A percentile compares a stretch with the other conserved stretches of the same genome.
Conservation (phyloP, 1,284 basidiomycete species). For the Sporisorium iseilematis-ciliati region DNA sequence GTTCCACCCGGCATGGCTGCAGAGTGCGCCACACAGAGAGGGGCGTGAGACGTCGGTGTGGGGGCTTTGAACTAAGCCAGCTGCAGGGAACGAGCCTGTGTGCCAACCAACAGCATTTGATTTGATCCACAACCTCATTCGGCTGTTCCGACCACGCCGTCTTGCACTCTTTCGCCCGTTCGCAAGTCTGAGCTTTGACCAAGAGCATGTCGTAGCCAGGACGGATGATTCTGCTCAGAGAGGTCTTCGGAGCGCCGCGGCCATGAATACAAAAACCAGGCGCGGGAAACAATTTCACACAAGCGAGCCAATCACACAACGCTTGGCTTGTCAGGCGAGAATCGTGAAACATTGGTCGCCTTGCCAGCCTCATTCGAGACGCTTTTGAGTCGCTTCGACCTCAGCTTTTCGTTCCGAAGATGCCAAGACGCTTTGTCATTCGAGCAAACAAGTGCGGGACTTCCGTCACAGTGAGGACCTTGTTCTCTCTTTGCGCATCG, state of each 20-base stretch:
- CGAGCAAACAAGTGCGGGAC: neutral
- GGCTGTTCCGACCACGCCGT: neutral
- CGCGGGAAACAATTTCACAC: constrained; percentile 1
- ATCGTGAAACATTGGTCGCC: too few species aligned
- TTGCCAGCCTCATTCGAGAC: too few species aligned
- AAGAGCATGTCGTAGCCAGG: neutral
- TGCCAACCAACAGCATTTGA: neutral
- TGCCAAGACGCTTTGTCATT: neutral
- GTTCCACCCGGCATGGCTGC: neutral
- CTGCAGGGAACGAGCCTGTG: neutral
- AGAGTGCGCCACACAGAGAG: neutral
- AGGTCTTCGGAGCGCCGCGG: constrained; percentile 14
- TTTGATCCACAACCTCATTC: neutral
- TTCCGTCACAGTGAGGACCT: too few species aligned
- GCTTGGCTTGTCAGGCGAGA: neutral
- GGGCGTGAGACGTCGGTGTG: neutral
- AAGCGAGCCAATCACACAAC: constrained; percentile 6
- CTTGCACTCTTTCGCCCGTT: neutral
- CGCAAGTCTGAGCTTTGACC: neutral
- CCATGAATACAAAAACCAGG: neutral
- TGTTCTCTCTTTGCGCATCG: too few species aligned
- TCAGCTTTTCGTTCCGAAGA: neutral
- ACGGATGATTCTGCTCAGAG: neutral
- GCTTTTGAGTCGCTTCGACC: neutral
- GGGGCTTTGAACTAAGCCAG: neutral